Evolutionary conservation across 1,284 basidiomycete species (phyloP), one percentile per base, ranked within the genome.

Genomic region (Agaricales sp.): DNA sequence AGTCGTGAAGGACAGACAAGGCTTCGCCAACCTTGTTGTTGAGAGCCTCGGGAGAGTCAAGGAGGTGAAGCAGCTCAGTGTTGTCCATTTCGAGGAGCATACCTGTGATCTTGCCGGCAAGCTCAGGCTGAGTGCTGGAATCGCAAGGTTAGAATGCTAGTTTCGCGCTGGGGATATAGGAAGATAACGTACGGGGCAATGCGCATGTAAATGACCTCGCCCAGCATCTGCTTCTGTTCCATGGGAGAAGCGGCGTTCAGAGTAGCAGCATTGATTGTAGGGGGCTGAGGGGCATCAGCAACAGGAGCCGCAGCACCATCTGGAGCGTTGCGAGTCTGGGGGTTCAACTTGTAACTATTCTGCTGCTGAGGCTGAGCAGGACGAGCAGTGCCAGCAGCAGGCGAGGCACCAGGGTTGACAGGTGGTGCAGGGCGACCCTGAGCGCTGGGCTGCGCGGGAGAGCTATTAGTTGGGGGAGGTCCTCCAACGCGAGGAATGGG

Each of bases 61-160:
- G 70, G 51, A 97, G 78, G 67, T 88, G 82, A 30, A 96, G 70
- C 44, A 97, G 75, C 69, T 96, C 93, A 49, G 75, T 64, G 70
- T 94, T 94, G 68, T 96, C 92, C 91, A 97, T 96, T 79, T 97
- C 93, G 56, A 95, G 80, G 59, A 96, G 74, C 92, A 96, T 95
- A 52, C 90, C 93, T 50, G 93, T 97, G 66, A 97, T 96, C 78
- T 97, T 96, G 56, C 93, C 93, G 53, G 94, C 92, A 60, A 95
- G 75, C 38, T 94, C 92, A 51, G 92, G 89, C 54, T 88, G 78
- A 43, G 76, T 57, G 18, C 82, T 87, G 58, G 24, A 52, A 53
- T 56, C 6, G 6, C 39, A 24, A 53, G 59, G 52, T 55, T 52
- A 47, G 55, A 50, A 35, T 50, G 49, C 53, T 49, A 47, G 43